Evolutionary conservation across 208 protist species (phyloP), one percentile per base, ranked within the genome.

Genomic region (Acanthamoeba lenticulata): DNA sequence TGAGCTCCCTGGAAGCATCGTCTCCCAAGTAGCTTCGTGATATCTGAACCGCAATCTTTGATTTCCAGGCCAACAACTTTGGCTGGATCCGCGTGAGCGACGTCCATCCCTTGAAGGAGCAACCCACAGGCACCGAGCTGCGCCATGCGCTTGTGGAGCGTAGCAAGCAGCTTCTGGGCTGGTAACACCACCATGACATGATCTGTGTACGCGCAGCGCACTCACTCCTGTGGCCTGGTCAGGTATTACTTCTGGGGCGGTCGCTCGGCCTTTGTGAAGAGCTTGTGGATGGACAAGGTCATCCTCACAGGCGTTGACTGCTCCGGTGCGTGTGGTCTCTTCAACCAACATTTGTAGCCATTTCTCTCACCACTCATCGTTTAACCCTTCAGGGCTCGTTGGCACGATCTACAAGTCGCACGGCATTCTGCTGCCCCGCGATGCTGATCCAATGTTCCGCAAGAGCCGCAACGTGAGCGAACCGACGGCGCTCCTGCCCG

Each of bases 161-260:
- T n/a, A 91, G 85, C 55, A 91, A 91, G 55, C 85, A 91, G 55
- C 57, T 91, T 29, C 40, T 91, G 6, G 85, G 85, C 45, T 91
- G 85, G 85, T 86, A 79, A n/a, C n/a, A n/a, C n/a, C n/a, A n/a
- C n/a, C n/a, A n/a, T n/a, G n/a, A n/a, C n/a, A n/a, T n/a, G n/a
- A n/a, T n/a, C n/a, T n/a, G n/a, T n/a, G n/a, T n/a, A n/a, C n/a
- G n/a, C n/a, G n/a, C n/a, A n/a, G n/a, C n/a, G n/a, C 69, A 79
- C 24, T 67, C 57, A 21, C 57, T 67, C n/a, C 57, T 67, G 24
- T 7, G 24, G 24, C 57, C 15, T n/a, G 15, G 15, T 7, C n/a
- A 79, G 69, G 69, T 89, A 91, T 32, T 91, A 91, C 55, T 91
- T 91, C 85, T 91, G 85, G 85, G 85, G 85, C 36, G 85, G 85